phyloP scores from a whole-genome alignment of 2,329 filamentous ascomycete genomes.

The Davidsoniella eucalypti region DNA sequence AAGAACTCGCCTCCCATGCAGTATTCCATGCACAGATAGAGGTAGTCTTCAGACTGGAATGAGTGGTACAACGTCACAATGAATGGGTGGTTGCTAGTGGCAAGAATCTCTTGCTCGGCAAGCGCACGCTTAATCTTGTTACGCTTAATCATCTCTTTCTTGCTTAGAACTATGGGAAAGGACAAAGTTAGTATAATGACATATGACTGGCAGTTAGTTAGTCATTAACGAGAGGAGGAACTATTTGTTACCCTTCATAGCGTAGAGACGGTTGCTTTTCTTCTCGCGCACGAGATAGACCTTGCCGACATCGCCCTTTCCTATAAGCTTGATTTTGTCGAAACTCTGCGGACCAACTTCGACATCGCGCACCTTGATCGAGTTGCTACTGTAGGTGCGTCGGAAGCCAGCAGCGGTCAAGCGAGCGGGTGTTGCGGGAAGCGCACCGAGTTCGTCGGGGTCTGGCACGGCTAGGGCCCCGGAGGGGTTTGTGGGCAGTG shows the following conservation, averaged over 20 bases:
- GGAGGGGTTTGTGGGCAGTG: slow-evolving; percentile 18
- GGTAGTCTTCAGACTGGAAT: slow-evolving; percentile 95
- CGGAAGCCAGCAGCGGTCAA: slow-evolving; percentile 58
- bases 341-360: slow-evolving; percentile 92
- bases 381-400: slow-evolving; percentile 95
- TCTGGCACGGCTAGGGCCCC: slow-evolving; percentile 26
- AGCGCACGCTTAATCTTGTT: slow-evolving; percentile 99
- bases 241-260: slow-evolving; percentile 73
- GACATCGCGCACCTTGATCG: slow-evolving; percentile 94
- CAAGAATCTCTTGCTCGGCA: slow-evolving; percentile 93
- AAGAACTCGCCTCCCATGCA: slow-evolving; percentile 99
- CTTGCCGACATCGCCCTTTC: slow-evolving; percentile 96
- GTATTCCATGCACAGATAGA: slow-evolving; percentile 99
- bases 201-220: too few relatives aligned
- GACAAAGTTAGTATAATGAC: slow-evolving; percentile 20
- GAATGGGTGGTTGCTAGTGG: slow-evolving; percentile 96
- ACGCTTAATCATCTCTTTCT: slow-evolving; percentile 99
- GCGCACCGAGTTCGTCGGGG: slow-evolving; percentile 38
- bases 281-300: slow-evolving; percentile 96
- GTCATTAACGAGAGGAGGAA: not conserved
- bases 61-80: slow-evolving; percentile 98
- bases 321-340: slow-evolving; percentile 98
- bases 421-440: slow-evolving; percentile 50
- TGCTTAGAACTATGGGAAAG: slow-evolving; percentile 63
- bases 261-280: slow-evolving; percentile 87